These are phyloP conservation scores for Claviceps cyperi DNA, from an alignment of 2,329 filamentous ascomycete species.

Conservation along the genomic window DNA sequence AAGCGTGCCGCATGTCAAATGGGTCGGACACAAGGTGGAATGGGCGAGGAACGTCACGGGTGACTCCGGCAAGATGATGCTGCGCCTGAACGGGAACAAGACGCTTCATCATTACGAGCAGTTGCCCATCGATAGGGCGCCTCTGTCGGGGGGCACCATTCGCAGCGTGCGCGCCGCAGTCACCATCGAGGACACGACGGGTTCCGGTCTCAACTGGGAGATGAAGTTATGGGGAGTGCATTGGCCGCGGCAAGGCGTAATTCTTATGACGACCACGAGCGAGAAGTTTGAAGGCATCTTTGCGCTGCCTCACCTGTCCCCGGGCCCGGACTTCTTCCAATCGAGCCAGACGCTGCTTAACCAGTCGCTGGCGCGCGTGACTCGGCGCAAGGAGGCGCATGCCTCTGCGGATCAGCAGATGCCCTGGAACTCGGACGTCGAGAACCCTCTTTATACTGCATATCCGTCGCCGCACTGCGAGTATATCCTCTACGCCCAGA, in stretches of 20 bases:
- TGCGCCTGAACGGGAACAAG: conserved; percentile 47
- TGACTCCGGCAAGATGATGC: conserved; percentile 48
- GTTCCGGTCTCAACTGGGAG: conserved; percentile 57
- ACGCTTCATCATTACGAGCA: conserved; percentile 31
- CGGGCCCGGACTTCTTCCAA: conserved; percentile 40
- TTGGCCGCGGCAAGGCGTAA: conserved; percentile 64
- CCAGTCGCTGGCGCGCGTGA: conserved; percentile 51
- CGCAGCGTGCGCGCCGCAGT: conserved; percentile 57
- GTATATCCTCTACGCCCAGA: conserved; percentile 72
- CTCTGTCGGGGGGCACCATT: conserved; percentile 36
- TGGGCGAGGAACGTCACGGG: conserved; percentile 78
- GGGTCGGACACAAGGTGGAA: conserved; percentile 40
- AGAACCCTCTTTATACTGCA: conserved; percentile 42
- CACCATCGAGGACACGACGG: conserved; percentile 56
- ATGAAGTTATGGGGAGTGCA: conserved; percentile 73
- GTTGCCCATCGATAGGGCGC: conserved; percentile 17
- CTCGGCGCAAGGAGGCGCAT: conserved; percentile 48
- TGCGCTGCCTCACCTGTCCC: conserved; percentile 68
- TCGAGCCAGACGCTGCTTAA: conserved; percentile 54
- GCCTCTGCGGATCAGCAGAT: conserved; percentile 42
- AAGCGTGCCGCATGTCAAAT: conserved; percentile 51
- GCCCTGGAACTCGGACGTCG: conserved; percentile 62
- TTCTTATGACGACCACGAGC: conserved; percentile 77
- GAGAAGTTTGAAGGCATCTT: conserved; percentile 92
- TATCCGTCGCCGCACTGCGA: conserved; percentile 66